Evolutionary conservation across 1,284 basidiomycete species (phyloP).

Genomic region (Fomitopsis schrenkii): DNA sequence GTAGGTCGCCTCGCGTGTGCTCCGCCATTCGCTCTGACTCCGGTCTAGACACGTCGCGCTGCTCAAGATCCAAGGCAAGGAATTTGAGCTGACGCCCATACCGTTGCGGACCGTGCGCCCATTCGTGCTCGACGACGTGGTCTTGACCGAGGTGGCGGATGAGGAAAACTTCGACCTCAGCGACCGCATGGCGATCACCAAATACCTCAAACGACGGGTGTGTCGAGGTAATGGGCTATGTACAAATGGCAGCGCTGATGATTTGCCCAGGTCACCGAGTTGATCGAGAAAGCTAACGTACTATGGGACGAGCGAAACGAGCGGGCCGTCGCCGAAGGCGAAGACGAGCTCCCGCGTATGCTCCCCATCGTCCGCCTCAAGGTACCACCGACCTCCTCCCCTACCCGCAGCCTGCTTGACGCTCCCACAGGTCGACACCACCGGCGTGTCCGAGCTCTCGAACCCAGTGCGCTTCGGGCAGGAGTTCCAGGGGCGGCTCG

Average conservation of each 20-base stretch:
- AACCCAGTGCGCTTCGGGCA: slow-evolving; percentile 98
- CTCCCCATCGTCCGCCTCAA: slow-evolving; percentile 89
- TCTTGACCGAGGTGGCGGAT: slow-evolving; percentile 72
- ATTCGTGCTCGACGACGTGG: slow-evolving; percentile 88
- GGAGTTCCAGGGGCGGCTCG: slow-evolving; percentile 87
- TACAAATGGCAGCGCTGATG: neutral
- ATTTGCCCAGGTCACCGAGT: slow-evolving; percentile 59
- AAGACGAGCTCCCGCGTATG: slow-evolving; percentile 64
- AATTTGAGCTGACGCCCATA: slow-evolving; percentile 84
- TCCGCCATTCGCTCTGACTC: too few species aligned
- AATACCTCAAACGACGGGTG: slow-evolving; percentile 74
- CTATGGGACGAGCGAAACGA: slow-evolving; percentile 81
- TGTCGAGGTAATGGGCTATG: neutral
- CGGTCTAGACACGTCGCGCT: slow-evolving; percentile 78
- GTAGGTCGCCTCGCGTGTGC: slow-evolving; percentile 35
- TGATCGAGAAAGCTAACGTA: slow-evolving; percentile 74
- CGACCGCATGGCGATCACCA: slow-evolving; percentile 78
- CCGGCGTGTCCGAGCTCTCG: slow-evolving; percentile 82
- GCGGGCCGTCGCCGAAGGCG: slow-evolving; percentile 61
- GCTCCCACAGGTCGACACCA: slow-evolving; percentile 76
- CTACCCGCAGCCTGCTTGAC: neutral
- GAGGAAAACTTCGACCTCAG: slow-evolving; percentile 71
- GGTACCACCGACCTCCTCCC: slow-evolving; percentile 32
- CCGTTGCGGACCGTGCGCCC: slow-evolving; percentile 90
- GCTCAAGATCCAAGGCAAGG: slow-evolving; percentile 80